Evolutionary conservation across 805 yeast genomes (phyloP).

Genomic region (Suhomyces sp.): DNA sequence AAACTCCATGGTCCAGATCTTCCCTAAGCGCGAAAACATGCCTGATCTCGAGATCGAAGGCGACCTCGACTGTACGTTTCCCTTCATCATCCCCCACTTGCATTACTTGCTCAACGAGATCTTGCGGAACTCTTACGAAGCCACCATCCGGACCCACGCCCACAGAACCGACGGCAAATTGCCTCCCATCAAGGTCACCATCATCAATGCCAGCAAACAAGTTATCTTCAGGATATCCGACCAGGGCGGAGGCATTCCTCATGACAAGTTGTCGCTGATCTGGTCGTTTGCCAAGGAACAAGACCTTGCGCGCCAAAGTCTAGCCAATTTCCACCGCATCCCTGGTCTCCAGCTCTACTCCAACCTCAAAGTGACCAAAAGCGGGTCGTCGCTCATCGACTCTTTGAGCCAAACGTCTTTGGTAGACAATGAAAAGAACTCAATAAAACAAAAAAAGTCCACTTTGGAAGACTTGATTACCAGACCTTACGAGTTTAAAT

Average conservation of each 20-base stretch:
- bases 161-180: slow-evolving; percentile 36
- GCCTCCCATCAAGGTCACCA: slow-evolving; percentile 74
- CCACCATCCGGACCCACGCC: slow-evolving; percentile 56
- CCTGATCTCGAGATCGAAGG: slow-evolving; percentile 82
- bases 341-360: slow-evolving; percentile 57
- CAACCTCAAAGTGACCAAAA: slow-evolving; percentile 38
- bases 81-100: slow-evolving; percentile 81
- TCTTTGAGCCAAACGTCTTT: slow-evolving; percentile 39
- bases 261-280: slow-evolving; percentile 54
- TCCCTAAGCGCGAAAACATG: slow-evolving; percentile 51
- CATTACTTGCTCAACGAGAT: slow-evolving; percentile 87
- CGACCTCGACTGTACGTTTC: slow-evolving; percentile 61
- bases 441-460: slow-evolving; percentile 35
- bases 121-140: slow-evolving; percentile 78
- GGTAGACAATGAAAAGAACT: slow-evolving; percentile 26
- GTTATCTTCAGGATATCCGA: slow-evolving; percentile 80
- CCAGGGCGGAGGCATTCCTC: slow-evolving; percentile 82
- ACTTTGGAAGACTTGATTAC: slow-evolving; percentile 65
- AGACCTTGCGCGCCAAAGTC: slow-evolving; percentile 52
- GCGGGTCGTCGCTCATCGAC: slow-evolving; percentile 36
- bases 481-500: slow-evolving; percentile 68
- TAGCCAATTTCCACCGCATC: slow-evolving; percentile 63
- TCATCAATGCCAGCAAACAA: slow-evolving; percentile 62
- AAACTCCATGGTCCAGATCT: slow-evolving; percentile 49
- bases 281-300: slow-evolving; percentile 88